Evolutionary conservation across 495 filamentous ascomycete genomes (phyloP).

Genomic region (Filosporella fistucella): DNA sequence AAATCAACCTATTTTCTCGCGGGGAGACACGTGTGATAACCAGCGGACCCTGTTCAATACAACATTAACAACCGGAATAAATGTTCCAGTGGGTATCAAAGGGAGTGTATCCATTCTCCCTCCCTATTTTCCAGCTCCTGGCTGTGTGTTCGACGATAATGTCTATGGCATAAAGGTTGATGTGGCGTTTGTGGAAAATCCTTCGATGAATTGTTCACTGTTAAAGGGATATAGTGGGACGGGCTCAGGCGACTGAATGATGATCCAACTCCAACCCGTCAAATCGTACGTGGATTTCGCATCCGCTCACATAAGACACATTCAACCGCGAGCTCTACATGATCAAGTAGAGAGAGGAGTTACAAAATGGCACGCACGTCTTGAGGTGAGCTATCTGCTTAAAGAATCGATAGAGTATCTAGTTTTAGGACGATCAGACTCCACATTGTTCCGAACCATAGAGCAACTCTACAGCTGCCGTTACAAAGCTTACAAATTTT

Average conservation of each 20-base stretch:
- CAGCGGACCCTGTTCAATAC: slow-evolving; percentile 17
- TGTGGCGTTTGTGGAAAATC: slow-evolving; percentile 20
- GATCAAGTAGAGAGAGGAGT: too few relatives aligned
- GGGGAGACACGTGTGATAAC: slow-evolving; percentile 11
- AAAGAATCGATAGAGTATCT: too few relatives aligned
- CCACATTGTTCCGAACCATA: too few relatives aligned
- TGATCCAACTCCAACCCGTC: too few relatives aligned
- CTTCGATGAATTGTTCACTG: background rate
- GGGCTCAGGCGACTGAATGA: slow-evolving; percentile 4
- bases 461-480: too few relatives aligned
- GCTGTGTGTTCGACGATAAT: too few relatives aligned
- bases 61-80: slow-evolving; percentile 12
- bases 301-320: too few relatives aligned
- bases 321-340: too few relatives aligned
- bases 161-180: slow-evolving; percentile 20
- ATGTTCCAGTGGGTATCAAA: slow-evolving; percentile 10
- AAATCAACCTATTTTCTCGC: slow-evolving; percentile 14
- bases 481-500: too few relatives aligned
- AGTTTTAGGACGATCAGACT: too few relatives aligned
- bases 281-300: background rate
- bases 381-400: too few relatives aligned
- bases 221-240: slow-evolving; percentile 12
- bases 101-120: slow-evolving; percentile 8
- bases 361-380: slow-evolving; percentile 1
- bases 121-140: slow-evolving; percentile 10